These are phyloP conservation scores for Avena sativa DNA, from an alignment of 176 grass and related monocot species.

Conservation along the genomic window DNA sequence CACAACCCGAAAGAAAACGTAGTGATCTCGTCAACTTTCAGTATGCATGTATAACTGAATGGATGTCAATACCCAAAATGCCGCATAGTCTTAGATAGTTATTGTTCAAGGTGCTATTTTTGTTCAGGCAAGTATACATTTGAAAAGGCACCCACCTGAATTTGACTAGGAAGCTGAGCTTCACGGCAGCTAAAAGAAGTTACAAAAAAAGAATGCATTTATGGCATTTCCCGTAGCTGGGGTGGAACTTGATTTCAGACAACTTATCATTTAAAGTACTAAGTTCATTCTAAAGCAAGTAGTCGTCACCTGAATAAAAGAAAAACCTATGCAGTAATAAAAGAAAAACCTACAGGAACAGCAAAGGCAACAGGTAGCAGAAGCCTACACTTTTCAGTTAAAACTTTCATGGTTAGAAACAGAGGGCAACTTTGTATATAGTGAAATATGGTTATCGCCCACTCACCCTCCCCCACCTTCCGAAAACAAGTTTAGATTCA, in stretches of 20 bases:
- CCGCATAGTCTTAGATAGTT: neutral
- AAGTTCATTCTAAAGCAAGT: slow-evolving; percentile 1
- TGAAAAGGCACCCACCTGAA: neutral
- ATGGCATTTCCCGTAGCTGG: neutral
- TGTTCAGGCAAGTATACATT: neutral
- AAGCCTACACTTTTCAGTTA: neutral
- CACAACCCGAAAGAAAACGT: neutral
- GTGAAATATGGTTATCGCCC: neutral
- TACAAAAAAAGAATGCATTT: neutral
- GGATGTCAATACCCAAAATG: neutral
- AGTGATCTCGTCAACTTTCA: neutral
- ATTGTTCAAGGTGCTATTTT: slow-evolving; percentile 4
- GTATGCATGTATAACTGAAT: neutral
- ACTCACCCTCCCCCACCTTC: neutral
- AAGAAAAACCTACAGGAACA: neutral
- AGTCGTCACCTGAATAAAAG: neutral
- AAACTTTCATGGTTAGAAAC: neutral
- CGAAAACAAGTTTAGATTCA: neutral
- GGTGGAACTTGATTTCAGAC: neutral
- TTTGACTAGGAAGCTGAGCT: slow-evolving; percentile 6
- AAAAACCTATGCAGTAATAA: neutral
- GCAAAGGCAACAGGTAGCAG: neutral
- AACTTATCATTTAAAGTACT: neutral
- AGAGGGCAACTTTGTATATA: neutral
- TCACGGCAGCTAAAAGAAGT: neutral